Evolutionary conservation across 1,284 basidiomycete genomes (phyloP), one percentile per base, ranked within the genome.

Genomic region (Trametes hirsuta): DNA sequence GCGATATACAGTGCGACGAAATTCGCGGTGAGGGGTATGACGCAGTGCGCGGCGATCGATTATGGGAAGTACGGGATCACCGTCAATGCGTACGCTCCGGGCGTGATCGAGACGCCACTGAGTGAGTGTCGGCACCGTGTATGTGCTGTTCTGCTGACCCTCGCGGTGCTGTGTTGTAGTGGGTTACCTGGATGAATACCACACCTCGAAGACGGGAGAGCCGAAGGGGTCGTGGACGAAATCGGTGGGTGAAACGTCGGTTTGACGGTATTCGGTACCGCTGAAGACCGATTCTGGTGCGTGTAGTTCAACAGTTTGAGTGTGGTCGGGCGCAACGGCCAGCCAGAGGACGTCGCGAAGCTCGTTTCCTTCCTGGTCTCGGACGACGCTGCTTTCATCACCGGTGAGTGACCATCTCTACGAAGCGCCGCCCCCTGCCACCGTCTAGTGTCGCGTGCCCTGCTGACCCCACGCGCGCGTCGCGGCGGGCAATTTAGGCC

Each of bases 181-280:
- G 53, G 56, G 34, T 1, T 52, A 59, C 5, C 44, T 67, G 37
- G 66, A 67, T 21, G 61, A 65, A 39, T 59, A 61, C 39, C 61
- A 62, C 36, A 65, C 66, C 9, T 42, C 50, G 30, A 45, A 51
- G 14, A 58, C 75, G 75, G 53, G 69, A 59, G 39, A 70, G 70
- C 80, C 81, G 79, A 46, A 77, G 65, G 14, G 83, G 68, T 34
- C 66, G 71, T 53, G 81, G 81, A 65, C 80, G 76, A 66, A 81
- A 80, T 54, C 81, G 76, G 67, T 83, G 80, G 39, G 56, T 35
- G 3, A 3, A 21, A 22, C n/a, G 24, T 8, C 34, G 8, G 4
- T 15, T 18, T 2, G 30, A 30, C 30, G 30, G 30, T 30, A 30
- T 30, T 8, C 8, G 8, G 30, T 30, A 5, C 4, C 30, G 8